Evolutionary conservation across 768 basidiomycete species (phyloP), one percentile per base, ranked within the genome.

Genomic region (Collybia mongolica): DNA sequence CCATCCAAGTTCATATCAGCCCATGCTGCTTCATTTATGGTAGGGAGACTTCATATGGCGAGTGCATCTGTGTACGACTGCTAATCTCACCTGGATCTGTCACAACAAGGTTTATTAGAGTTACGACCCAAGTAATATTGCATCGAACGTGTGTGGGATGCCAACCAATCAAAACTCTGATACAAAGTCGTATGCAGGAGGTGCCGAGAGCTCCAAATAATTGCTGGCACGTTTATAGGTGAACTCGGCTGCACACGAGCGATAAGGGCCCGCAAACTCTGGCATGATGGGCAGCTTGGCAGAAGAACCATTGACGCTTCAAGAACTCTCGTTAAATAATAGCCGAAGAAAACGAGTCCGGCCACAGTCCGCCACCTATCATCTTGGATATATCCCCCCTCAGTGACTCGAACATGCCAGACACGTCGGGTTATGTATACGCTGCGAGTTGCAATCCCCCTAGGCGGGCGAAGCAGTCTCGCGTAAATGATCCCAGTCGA

Each of bases 391-490:
- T 32, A 32, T 12, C 5, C 32, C 14, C 11, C 32, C 14, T 5
- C 32, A 14, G 14, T 14, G 32, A 32, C 11, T 26, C 4, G 2
- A 19, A 37, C 2, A 48, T 39, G 48, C 29, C 48, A 17, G 46
- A 54, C 19, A 26, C 14, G 11, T n/a, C 40, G 17, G 44, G 41
- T 32, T 40, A 51, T 6, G 29, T 49, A 35, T 72, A 72, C 56
- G 51, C 65, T 24, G 69, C 64, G 5, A 69, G 66, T 56, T 68
- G 64, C 40, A 73, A 73, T 40, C 73, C 72, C 20, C 52, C 71
- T 35, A 60, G 73, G 24, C 72, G 72, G 18, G 71, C 67, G 8
- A 75, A 75, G 54, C 69, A 67, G 17, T 29, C 47, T 23, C 55
- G 60, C 12, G 12, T 47, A 26, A 45, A 54, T 15, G 48, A 40